Conservation (phyloP, 371 early-diverging fungal species). For the Fennellomyces sp. region DNA sequence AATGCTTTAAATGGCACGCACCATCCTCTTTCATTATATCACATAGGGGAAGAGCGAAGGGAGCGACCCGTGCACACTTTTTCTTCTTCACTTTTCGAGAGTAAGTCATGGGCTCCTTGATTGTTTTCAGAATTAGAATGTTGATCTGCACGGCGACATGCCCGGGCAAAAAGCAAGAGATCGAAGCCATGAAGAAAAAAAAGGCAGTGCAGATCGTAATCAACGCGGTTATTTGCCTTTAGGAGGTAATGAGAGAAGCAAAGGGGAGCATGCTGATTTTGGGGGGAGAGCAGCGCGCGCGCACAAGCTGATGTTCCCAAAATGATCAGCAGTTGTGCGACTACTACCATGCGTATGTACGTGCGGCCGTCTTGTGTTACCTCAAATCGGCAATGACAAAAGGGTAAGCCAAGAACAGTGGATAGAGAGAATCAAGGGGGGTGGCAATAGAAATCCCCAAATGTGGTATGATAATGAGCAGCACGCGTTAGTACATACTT, state of each 20-base stretch:
- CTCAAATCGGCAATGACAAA: neutral
- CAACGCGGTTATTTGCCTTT: neutral
- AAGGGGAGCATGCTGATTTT: neutral
- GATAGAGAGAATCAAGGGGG: neutral
- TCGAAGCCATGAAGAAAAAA: neutral
- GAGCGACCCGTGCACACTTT: neutral
- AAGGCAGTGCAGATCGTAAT: constrained; percentile 6
- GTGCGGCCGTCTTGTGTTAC: constrained; percentile 14
- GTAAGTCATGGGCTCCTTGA: too few species aligned
- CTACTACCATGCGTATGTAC: constrained; percentile 18
- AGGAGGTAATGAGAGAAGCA: neutral
- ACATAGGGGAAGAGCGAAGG: neutral
- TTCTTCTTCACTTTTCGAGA: too few species aligned
- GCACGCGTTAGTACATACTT: neutral
- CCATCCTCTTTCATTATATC: neutral
- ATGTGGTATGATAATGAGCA: neutral
- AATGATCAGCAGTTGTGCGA: constrained; percentile 9
- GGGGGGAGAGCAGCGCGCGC: neutral
- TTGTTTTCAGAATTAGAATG: neutral
- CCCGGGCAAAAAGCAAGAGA: neutral
- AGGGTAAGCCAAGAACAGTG: neutral
- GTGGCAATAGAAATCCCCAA: constrained; percentile 7
- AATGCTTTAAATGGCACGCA: neutral
- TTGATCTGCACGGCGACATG: neutral
- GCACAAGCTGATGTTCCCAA: constrained; percentile 10